phyloP scores from a whole-genome alignment of 768 basidiomycete species.

The Hygrocybe punicea region DNA sequence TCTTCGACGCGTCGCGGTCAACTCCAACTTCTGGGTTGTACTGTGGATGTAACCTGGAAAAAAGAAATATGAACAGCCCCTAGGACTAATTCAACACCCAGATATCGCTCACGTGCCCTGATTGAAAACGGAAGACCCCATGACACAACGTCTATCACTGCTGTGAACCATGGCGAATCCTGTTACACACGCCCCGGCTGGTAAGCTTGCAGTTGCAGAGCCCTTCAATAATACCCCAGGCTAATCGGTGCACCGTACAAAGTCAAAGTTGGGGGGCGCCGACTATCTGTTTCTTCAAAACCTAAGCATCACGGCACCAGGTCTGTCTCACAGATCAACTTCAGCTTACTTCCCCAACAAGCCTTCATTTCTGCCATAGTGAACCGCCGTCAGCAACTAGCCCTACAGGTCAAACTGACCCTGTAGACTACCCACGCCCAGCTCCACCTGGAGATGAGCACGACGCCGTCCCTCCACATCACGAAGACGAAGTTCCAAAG shows the following conservation, averaged over 20 bases:
- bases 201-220: constrained; percentile 35
- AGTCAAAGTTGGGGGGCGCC: constrained; percentile 53
- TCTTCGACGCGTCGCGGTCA: background rate
- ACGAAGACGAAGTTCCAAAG: constrained; percentile 47
- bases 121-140: too few species aligned
- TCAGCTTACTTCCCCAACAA: background rate
- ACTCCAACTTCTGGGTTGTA: background rate
- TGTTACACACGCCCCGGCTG: constrained; percentile 46
- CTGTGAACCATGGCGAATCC: constrained; percentile 22
- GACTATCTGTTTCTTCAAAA: constrained; percentile 45
- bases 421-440: constrained; percentile 53
- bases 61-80: background rate
- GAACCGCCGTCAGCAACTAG: constrained; percentile 13
- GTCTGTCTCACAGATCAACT: constrained; percentile 25
- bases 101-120: background rate
- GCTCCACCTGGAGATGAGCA: constrained; percentile 37
- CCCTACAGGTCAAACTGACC: constrained; percentile 20
- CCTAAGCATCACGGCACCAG: constrained; percentile 33
- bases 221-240: background rate
- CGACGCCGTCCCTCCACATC: constrained; percentile 35
- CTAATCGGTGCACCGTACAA: background rate
- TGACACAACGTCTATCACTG: background rate
- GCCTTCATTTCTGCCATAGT: constrained; percentile 2
- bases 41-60: background rate
- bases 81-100: background rate